These are phyloP conservation scores for Prosopis cineraria DNA, from an alignment of 306 rosid genomes.

Conservation along the genomic window DNA sequence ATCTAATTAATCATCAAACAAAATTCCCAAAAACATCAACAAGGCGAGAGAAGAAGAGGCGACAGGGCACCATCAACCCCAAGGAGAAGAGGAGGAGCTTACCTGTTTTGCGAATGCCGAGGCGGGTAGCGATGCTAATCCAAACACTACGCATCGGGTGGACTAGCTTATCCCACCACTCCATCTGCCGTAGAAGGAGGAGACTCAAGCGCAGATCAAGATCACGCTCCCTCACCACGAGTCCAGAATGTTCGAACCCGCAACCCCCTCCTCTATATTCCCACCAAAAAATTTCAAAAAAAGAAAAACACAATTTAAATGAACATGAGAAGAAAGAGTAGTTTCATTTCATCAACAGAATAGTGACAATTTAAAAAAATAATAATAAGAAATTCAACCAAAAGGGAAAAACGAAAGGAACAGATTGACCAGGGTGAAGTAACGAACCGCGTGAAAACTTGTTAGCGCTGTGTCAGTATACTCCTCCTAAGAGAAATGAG, in stretches of 20 bases:
- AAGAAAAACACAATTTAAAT: neutral
- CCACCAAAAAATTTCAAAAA: neutral
- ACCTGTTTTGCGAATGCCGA: constrained; percentile 63
- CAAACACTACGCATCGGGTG: constrained; percentile 47
- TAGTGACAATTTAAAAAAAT: neutral
- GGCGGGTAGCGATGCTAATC: constrained; percentile 45
- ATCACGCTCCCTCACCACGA: constrained; percentile 30
- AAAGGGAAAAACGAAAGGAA: neutral
- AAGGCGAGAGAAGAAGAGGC: neutral
- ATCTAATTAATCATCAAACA: neutral
- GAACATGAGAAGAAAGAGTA: neutral
- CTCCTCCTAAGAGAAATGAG: neutral
- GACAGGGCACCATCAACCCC: neutral
- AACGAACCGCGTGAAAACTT: neutral
- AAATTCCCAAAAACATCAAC: neutral
- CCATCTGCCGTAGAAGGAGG: constrained; percentile 36
- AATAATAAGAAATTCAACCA: neutral
- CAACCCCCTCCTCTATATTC: neutral
- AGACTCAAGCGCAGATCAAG: neutral
- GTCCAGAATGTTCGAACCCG: constrained; percentile 15
- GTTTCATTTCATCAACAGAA: neutral
- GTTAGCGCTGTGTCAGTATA: neutral
- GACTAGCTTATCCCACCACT: constrained; percentile 56
- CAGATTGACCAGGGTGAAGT: neutral
- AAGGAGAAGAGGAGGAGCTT: neutral